Percentiles rank a stretch among this genome's conserved stretches.
Evolutionary conservation across 257 asterid species (phyloP).

Genomic region (Nicotiana sylvestris): DNA sequence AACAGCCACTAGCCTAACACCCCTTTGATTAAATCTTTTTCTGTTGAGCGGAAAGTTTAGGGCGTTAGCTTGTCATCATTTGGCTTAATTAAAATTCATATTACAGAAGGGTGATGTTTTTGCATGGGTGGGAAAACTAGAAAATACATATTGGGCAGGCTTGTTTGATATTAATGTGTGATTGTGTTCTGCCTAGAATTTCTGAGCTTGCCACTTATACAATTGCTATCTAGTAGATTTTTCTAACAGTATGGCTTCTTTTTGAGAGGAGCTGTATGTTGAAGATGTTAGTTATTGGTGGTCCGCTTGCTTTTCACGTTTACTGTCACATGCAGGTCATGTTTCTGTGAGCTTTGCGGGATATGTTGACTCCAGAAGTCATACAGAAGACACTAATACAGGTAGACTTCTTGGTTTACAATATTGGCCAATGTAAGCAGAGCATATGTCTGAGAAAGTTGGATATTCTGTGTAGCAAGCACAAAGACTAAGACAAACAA

Average conservation of each 20-base stretch:
- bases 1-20: background rate
- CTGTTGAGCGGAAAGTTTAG: conserved; percentile 7
- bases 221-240: background rate
- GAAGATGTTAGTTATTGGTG: background rate
- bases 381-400: conserved; percentile 7
- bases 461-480: background rate
- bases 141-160: background rate
- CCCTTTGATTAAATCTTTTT: background rate
- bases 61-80: background rate
- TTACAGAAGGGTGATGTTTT: background rate
- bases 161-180: background rate
- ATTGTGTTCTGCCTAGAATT: background rate
- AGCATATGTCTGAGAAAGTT: conserved; percentile 1
- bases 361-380: conserved; percentile 14
- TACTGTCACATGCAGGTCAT: conserved; percentile 10
- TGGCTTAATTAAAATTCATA: background rate
- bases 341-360: conserved; percentile 20
- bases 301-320: background rate
- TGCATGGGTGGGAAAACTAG: background rate
- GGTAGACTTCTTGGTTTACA: conserved; percentile 3
- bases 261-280: background rate
- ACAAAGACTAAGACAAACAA: background rate
- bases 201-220: background rate
- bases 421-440: background rate
- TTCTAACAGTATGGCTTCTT: background rate